A percentile compares a stretch with the other conserved stretches of the same genome.
Evolutionary conservation across 305 asterid species (phyloP).

Genomic region (Vinca major): DNA sequence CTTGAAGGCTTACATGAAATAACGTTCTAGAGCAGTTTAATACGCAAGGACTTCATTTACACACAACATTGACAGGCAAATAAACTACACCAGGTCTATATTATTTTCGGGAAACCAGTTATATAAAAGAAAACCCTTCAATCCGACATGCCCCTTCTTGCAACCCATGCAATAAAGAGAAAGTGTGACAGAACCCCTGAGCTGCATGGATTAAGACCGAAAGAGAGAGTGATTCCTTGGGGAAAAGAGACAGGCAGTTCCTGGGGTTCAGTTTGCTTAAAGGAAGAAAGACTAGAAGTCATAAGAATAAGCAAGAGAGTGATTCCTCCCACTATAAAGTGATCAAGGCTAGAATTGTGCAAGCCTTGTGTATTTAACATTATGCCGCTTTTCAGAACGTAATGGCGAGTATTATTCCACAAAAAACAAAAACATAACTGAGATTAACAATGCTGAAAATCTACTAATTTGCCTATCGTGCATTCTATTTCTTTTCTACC

Average conservation of each 20-base stretch:
- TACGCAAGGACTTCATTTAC: not conserved
- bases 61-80: not conserved
- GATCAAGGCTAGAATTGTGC: no score
- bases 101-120: not conserved
- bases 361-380: not conserved
- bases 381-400: not conserved
- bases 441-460: not conserved
- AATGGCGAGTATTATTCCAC: conserved; percentile 1
- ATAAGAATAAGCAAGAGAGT: no score
- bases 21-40: not conserved
- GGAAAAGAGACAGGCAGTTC: no score
- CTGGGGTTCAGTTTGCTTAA: no score
- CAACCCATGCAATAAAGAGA: not conserved
- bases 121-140: not conserved
- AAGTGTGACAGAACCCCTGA: not conserved
- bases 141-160: not conserved
- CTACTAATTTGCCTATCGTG: no score
- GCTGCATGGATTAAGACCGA: not conserved
- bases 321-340: not conserved
- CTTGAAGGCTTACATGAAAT: not conserved
- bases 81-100: no score
- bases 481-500: not conserved
- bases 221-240: no score
- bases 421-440: not conserved
- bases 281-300: no score